phyloP scores from a whole-genome alignment of 208 protist genomes.

The Tritrichomonas foetus region DNA sequence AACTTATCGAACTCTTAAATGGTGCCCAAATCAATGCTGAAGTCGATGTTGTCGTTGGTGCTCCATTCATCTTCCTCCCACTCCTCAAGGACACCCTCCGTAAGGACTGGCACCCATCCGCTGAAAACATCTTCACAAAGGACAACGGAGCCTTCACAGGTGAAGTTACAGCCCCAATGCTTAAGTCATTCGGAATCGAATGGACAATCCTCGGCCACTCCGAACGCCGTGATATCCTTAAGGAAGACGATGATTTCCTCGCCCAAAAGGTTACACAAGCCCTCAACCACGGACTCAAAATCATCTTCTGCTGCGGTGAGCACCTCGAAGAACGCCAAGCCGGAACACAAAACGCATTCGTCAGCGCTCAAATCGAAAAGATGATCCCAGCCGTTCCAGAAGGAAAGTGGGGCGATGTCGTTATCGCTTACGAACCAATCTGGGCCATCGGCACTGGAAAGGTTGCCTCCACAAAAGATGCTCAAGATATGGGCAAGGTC shows the following conservation, averaged over 20 bases:
- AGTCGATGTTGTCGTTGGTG: slow-evolving; percentile 45
- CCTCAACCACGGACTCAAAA: background rate
- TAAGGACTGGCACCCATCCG: background rate
- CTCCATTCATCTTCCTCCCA: slow-evolving; percentile 23
- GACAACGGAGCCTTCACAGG: slow-evolving; percentile 56
- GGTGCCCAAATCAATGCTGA: background rate
- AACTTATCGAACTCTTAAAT: slow-evolving; percentile 19
- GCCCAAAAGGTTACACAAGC: slow-evolving; percentile 40
- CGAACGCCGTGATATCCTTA: slow-evolving; percentile 49
- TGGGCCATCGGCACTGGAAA: slow-evolving; percentile 57
- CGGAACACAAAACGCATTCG: slow-evolving; percentile 45
- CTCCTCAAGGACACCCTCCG: background rate
- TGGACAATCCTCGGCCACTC: slow-evolving; percentile 54
- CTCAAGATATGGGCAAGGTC: slow-evolving; percentile 44
- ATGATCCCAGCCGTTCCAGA: slow-evolving; percentile 19
- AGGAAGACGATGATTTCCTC: slow-evolving; percentile 47
- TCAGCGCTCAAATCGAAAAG: slow-evolving; percentile 42
- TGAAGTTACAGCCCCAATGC: slow-evolving; percentile 49
- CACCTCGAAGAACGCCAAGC: slow-evolving; percentile 45
- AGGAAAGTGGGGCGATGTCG: slow-evolving; percentile 46
- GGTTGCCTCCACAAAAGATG: slow-evolving; percentile 43
- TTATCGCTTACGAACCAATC: slow-evolving; percentile 57
- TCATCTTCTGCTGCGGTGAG: slow-evolving; percentile 50
- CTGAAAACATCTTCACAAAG: slow-evolving; percentile 43
- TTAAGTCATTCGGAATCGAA: slow-evolving; percentile 44